These are phyloP conservation scores for Aspergillus chevalieri DNA, from an alignment of 2,329 filamentous ascomycete species.

Conservation along the genomic window DNA sequence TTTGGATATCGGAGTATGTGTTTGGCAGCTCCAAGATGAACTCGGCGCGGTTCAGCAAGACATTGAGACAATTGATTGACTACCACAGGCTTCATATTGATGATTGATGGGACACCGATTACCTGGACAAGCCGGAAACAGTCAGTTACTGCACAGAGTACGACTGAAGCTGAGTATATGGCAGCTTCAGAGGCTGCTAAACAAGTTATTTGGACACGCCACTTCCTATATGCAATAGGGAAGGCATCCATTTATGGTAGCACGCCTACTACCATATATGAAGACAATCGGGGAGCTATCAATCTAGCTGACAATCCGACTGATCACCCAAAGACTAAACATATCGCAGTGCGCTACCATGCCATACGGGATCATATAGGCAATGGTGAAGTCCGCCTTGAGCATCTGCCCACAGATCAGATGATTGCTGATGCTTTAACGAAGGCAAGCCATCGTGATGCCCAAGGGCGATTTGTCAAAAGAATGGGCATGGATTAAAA, in stretches of 20 bases:
- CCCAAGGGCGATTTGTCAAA: not conserved
- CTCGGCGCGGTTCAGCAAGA: no score
- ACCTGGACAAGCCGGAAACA: not conserved
- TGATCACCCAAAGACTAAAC: not conserved
- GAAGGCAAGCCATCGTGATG: not conserved
- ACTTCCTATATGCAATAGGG: no score
- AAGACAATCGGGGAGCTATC: not conserved
- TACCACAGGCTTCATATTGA: not conserved
- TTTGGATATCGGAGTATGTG: no score
- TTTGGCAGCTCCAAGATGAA: no score
- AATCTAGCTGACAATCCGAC: not conserved
- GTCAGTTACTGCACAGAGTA: not conserved
- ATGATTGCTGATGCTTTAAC: not conserved
- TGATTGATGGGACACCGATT: not conserved
- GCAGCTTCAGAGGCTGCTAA: not conserved
- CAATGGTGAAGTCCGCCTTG: not conserved
- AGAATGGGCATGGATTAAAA: not conserved
- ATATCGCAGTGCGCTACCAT: not conserved
- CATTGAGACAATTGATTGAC: no score
- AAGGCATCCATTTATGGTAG: not conserved
- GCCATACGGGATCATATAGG: not conserved
- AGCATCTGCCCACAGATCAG: not conserved
- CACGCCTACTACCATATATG: not conserved
- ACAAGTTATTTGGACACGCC: not conserved
- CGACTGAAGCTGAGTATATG: not conserved